Evolutionary conservation across 768 basidiomycete genomes (phyloP).

Genomic region (Auriscalpium microsporum): DNA sequence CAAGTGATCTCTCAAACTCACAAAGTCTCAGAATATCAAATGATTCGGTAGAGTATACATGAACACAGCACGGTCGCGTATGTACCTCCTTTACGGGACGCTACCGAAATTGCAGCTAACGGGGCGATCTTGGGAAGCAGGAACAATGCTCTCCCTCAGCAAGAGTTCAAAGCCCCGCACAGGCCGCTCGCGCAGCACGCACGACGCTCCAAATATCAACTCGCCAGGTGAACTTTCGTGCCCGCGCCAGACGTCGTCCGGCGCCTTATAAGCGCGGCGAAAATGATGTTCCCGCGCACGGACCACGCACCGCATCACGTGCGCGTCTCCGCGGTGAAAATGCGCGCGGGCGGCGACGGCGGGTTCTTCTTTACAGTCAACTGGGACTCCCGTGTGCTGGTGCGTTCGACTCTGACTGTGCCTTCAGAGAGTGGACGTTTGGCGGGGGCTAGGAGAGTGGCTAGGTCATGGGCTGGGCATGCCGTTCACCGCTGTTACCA

Average conservation of each 20-base stretch:
- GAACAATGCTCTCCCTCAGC: conserved; percentile 47
- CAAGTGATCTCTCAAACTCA: too few relatives aligned
- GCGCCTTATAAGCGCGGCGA: background rate
- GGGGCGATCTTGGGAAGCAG: conserved; percentile 65
- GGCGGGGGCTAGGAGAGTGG: conserved; percentile 13
- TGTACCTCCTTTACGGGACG: conserved; percentile 51
- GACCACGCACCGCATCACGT: conserved; percentile 32
- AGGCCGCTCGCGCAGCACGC: conserved; percentile 16
- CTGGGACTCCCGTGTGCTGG: conserved; percentile 24
- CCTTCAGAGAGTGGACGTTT: conserved; percentile 1
- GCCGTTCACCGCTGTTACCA: conserved; percentile 41
- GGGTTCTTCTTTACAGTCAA: conserved; percentile 29
- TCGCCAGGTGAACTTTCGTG: conserved; percentile 69
- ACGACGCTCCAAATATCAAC: conserved; percentile 64
- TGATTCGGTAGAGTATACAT: too few relatives aligned
- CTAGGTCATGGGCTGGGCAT: conserved; percentile 57
- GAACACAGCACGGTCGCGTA: background rate
- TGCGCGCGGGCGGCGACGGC: conserved; percentile 17
- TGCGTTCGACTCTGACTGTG: background rate
- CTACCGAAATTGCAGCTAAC: conserved; percentile 36
- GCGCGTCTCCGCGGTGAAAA: conserved; percentile 14
- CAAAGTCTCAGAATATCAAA: too few relatives aligned
- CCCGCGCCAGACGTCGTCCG: conserved; percentile 5
- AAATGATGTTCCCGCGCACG: conserved; percentile 35
- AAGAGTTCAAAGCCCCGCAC: conserved; percentile 48